A percentile compares a stretch with the other conserved stretches of the same genome.
Evolutionary conservation across 805 yeast species (phyloP).

Genomic region (Metschnikowia anglica): DNA sequence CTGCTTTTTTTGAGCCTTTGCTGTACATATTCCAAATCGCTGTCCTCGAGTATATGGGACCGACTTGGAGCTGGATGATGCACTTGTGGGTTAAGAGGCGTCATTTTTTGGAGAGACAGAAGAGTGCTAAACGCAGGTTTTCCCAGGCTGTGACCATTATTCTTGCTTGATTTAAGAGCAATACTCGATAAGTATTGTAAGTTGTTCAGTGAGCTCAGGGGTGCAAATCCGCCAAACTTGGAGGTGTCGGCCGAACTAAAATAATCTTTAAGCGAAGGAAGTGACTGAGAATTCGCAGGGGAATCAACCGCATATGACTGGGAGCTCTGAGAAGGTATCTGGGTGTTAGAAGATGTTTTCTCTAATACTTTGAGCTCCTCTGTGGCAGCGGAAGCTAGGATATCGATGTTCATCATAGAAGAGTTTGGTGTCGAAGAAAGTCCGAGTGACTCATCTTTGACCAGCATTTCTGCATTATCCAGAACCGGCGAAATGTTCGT

Average conservation of each 20-base stretch:
- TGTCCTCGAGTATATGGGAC: constrained; percentile 35
- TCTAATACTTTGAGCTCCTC: constrained; percentile 50
- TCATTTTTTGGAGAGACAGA: constrained; percentile 60
- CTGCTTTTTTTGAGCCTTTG: constrained; percentile 47
- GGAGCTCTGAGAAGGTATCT: not conserved
- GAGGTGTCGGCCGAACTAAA: constrained; percentile 27
- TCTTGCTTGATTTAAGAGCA: constrained; percentile 30
- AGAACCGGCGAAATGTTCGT: constrained; percentile 10
- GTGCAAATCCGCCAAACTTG: constrained; percentile 14
- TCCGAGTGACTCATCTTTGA: constrained; percentile 10
- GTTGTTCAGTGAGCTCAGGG: constrained; percentile 21
- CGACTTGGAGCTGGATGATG: constrained; percentile 21
- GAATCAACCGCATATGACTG: constrained; percentile 9
- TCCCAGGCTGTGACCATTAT: constrained; percentile 30
- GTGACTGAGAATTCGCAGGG: constrained; percentile 43
- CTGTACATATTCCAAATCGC: constrained; percentile 49
- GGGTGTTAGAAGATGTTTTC: constrained; percentile 17
- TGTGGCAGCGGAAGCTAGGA: constrained; percentile 54
- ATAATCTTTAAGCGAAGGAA: constrained; percentile 53
- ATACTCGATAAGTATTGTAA: constrained; percentile 42
- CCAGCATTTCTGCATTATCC: constrained; percentile 8
- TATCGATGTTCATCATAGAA: constrained; percentile 44
- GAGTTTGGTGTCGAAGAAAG: constrained; percentile 10
- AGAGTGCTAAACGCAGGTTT: constrained; percentile 32
- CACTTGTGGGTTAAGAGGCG: constrained; percentile 34